These are phyloP conservation scores for Penicillium sp. DNA, from an alignment of 2,329 filamentous ascomycete genomes.

Conservation along the genomic window DNA sequence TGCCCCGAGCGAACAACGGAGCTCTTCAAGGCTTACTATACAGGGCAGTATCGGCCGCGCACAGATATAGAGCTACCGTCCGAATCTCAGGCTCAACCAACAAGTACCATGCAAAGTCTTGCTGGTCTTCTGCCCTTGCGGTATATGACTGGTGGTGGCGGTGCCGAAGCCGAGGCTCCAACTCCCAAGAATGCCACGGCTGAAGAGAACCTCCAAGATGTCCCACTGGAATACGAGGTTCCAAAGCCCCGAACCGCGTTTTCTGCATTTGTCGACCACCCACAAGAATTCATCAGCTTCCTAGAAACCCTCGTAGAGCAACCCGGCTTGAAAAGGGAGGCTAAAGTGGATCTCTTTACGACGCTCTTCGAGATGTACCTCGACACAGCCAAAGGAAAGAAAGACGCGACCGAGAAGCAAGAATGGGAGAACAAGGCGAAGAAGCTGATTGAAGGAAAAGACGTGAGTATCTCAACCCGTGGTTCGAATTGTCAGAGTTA, in stretches of 20 bases:
- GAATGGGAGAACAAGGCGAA: conserved; percentile 91
- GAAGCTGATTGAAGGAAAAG: conserved; percentile 73
- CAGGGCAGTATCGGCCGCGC: conserved; percentile 67
- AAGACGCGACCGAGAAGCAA: conserved; percentile 59
- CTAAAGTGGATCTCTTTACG: conserved; percentile 83
- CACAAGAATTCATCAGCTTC: conserved; percentile 86
- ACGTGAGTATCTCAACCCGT: conserved; percentile 44
- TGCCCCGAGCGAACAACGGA: conserved; percentile 76
- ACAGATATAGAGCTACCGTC: conserved; percentile 57
- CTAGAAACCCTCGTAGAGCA: conserved; percentile 80
- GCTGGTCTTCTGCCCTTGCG: conserved; percentile 77
- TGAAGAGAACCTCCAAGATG: conserved; percentile 29
- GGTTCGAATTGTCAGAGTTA: conserved; percentile 12
- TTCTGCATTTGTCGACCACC: conserved; percentile 91
- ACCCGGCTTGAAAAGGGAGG: conserved; percentile 62
- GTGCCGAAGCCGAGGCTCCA: conserved; percentile 30
- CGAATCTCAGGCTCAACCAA: conserved; percentile 48
- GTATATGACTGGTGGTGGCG: conserved; percentile 66
- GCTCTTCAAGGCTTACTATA: conserved; percentile 93
- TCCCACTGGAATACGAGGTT: conserved; percentile 61
- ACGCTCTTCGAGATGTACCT: conserved; percentile 98
- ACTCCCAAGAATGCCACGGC: conserved; percentile 25
- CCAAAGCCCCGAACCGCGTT: conserved; percentile 86
- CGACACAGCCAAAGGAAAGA: conserved; percentile 74
- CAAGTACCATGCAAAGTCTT: conserved; percentile 77